Base-by-base conservation (phyloP, 163 green algal genomes). In the Prototheca stagnorum region DNA sequence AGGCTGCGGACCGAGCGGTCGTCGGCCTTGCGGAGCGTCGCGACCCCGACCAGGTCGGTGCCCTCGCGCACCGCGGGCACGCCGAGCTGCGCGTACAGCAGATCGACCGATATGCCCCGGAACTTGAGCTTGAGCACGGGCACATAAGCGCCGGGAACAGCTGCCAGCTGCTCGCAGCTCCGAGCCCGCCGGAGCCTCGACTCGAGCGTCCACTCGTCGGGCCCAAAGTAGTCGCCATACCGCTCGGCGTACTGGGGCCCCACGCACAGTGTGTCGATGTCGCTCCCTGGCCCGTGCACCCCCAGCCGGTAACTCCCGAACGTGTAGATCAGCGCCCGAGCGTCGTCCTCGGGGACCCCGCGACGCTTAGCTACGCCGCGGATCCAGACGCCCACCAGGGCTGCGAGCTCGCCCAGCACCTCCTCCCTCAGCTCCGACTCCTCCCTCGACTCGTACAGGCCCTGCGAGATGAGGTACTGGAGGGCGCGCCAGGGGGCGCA, bases 221-320 rank as follows among this genome's bases (percentile, higher is more conserved):
- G 40, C 11, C 86, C 90, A 63, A 99, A 99, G 42, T 97, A 97
- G 55, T 98, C 74, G 16, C 60, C 60, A 21, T 91, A 78, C 1
- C 90, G 65, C 3, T 54, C 69, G 7, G 75, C 73, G 53, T 92
- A 86, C 14, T 53, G 59, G 9, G 90, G 90, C 0, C 90, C 90
- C 9, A 98, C 74, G 37, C 81, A 92, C 35, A 98, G 64, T 3
- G 86, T 94, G 57, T 98, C 90, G 59, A 99, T 96, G 70, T 97
- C 89, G 47, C 84, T 78, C n/a, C 88, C 84, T 59, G 84, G 82
- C 3, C 77, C 80, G 56, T 95, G 81, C 40, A 96, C 87, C 2
- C 90, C 88, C 12, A 99, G 69, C 5, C 90, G 73, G 41, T 94
- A 99, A 0, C 85, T 96, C 0, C 90, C 90, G 59, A 97, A 99